Evolutionary conservation across 441 rosid species (phyloP).

Genomic region (Raphanus hybrid): DNA sequence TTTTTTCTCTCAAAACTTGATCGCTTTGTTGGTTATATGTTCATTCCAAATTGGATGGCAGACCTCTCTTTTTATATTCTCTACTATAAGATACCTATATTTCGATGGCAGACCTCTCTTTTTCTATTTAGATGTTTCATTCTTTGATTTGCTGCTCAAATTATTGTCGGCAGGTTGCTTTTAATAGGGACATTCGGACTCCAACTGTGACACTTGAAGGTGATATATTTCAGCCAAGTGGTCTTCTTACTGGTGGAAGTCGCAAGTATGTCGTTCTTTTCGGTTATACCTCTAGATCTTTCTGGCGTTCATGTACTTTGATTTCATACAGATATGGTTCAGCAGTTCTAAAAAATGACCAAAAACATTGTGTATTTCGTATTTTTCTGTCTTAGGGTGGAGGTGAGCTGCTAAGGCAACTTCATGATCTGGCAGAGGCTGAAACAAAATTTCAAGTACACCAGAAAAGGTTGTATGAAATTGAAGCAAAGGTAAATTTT

Average conservation of each 20-base stretch:
- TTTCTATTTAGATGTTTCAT: slow-evolving; percentile 15
- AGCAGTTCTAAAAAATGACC: slow-evolving; percentile 20
- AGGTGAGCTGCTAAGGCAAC: slow-evolving; percentile 84
- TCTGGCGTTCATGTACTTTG: slow-evolving; percentile 19
- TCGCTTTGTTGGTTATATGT: slow-evolving; percentile 20
- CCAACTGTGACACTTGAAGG: slow-evolving; percentile 97
- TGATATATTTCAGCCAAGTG: slow-evolving; percentile 96
- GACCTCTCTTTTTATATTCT: not conserved
- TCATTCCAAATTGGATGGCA: not conserved
- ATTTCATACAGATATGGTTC: slow-evolving; percentile 13
- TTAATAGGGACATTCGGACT: slow-evolving; percentile 65
- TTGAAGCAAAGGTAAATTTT: slow-evolving; percentile 73
- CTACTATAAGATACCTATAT: slow-evolving; percentile 8
- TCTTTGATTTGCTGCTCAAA: not conserved
- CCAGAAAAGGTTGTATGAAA: slow-evolving; percentile 70
- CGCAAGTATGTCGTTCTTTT: slow-evolving; percentile 55
- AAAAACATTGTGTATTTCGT: slow-evolving; percentile 19
- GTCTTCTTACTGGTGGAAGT: slow-evolving; percentile 97
- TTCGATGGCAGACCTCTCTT: not conserved
- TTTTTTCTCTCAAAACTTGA: not conserved
- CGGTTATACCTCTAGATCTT: slow-evolving; percentile 18
- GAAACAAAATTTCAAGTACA: slow-evolving; percentile 73
- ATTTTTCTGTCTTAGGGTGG: slow-evolving; percentile 66
- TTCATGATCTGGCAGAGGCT: slow-evolving; percentile 83
- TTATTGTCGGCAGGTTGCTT: slow-evolving; percentile 71